Base-by-base conservation (phyloP, 306 rosid species). In the Geum urbanum region DNA sequence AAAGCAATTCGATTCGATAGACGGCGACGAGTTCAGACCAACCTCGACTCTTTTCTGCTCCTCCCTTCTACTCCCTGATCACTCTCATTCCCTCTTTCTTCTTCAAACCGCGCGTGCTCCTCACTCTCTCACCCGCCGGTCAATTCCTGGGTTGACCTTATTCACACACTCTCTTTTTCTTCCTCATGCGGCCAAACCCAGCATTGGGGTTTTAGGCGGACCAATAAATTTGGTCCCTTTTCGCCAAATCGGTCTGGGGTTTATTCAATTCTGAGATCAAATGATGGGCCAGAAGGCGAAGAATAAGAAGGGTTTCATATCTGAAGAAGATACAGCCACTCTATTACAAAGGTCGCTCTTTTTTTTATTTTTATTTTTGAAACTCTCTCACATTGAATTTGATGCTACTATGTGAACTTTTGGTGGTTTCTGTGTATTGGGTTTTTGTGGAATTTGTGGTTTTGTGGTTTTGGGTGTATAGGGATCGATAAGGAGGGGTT, bases 281-380 rank as follows among this genome's bases (percentile, higher is more conserved):
- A 43, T 66, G 66, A 94, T 87, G 96, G 47, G 60, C 22, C 86
- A 80, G 73, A 81, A 54, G 37, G 15, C 60, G 6, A 72, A 70
- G 60, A 83, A 73, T 37, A 76, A 39, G 66, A 90, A 83, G 55
- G 76, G 77, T 9, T 50, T 75, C 6, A 72, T 89, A 63, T 73
- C 81, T 9, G 96, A 89, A 58, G 78, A 80, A 45, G 92, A 86
- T 9, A 67, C 78, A 9, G 84, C 76, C 70, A n/a, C 77, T 58
- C 82, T 91, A 72, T 18, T 79, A 3, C 83, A 76, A n/a, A 89
- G 90, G 99, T 87, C 2, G 37, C 4, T 32, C 48, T 27, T n/a
- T 5, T 58, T 4, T 57, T 10, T 19, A 9, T 6, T 19, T 3
- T 24, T 18, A 16, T 52, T 24, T 24, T 24, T 24, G 0, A 2